Conservation (phyloP, 768 basidiomycete genomes). For the Phylloporus arenicola region DNA sequence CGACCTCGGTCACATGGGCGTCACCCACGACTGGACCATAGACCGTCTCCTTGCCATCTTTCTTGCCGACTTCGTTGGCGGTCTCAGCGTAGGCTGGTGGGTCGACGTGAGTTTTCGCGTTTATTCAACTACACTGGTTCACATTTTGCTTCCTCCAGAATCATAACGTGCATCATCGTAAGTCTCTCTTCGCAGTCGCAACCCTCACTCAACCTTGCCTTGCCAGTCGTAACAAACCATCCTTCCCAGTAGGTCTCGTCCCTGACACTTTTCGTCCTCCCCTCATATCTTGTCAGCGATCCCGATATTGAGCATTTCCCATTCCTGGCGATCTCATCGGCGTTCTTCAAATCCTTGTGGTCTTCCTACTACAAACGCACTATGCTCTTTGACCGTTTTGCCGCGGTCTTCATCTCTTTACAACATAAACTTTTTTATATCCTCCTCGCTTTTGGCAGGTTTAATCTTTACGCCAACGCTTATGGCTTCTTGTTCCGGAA, state of each 20-base stretch:
- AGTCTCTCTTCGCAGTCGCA: conserved; percentile 32
- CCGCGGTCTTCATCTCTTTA: conserved; percentile 58
- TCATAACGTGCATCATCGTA: conserved; percentile 94
- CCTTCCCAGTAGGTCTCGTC: conserved; percentile 73
- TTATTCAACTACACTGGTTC: background rate
- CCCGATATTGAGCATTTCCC: conserved; percentile 87
- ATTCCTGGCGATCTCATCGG: conserved; percentile 89
- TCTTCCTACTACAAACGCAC: conserved; percentile 92
- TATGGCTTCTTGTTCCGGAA: conserved; percentile 69
- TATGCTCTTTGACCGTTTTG: conserved; percentile 70
- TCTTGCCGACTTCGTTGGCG: conserved; percentile 84
- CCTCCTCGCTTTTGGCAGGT: conserved; percentile 83
- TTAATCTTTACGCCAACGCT: conserved; percentile 90
- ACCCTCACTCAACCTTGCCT: conserved; percentile 3
- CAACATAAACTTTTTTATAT: conserved; percentile 95
- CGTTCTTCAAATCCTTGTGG: conserved; percentile 81
- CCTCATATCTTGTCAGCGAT: conserved; percentile 44
- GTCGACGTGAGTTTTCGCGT: conserved; percentile 68
- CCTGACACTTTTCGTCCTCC: background rate
- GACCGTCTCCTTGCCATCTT: conserved; percentile 78
- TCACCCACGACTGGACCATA: conserved; percentile 78
- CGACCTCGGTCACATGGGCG: conserved; percentile 92
- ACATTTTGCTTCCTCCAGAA: conserved; percentile 43
- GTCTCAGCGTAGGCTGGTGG: conserved; percentile 97
- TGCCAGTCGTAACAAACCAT: conserved; percentile 90